Evolutionary conservation across 2,329 filamentous ascomycete species (phyloP).

Genomic region (Ascochyta koolunga): DNA sequence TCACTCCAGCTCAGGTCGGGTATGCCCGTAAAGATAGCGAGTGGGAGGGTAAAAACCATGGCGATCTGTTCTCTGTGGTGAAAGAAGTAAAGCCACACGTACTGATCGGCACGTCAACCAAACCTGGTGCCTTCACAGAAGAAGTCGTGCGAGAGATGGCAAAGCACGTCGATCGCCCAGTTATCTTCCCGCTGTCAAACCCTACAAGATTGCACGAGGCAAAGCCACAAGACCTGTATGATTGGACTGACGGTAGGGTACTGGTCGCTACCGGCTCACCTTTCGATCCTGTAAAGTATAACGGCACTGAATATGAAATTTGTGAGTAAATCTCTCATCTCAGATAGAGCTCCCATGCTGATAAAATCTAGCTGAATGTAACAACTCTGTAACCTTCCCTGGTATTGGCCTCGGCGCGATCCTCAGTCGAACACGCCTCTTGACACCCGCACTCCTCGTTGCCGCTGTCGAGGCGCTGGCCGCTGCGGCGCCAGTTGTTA

Average conservation of each 20-base stretch:
- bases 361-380: slow-evolving; percentile 73
- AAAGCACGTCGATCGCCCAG: slow-evolving; percentile 73
- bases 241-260: slow-evolving; percentile 79
- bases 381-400: slow-evolving; percentile 85
- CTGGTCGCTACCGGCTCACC: slow-evolving; percentile 85
- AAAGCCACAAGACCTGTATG: slow-evolving; percentile 73
- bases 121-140: slow-evolving; percentile 76
- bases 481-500: slow-evolving; percentile 71
- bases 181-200: slow-evolving; percentile 86
- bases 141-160: slow-evolving; percentile 78
- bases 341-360: not conserved
- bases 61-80: slow-evolving; percentile 70
- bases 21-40: slow-evolving; percentile 70
- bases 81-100: slow-evolving; percentile 77
- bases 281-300: slow-evolving; percentile 72
- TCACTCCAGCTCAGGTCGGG: slow-evolving; percentile 69
- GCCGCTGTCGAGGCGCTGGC: slow-evolving; percentile 78
- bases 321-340: slow-evolving; percentile 49
- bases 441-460: slow-evolving; percentile 82
- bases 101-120: slow-evolving; percentile 82
- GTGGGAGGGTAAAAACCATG: slow-evolving; percentile 65
- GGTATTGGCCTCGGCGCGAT: slow-evolving; percentile 83
- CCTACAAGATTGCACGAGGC: slow-evolving; percentile 86
- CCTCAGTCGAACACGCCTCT: slow-evolving; percentile 67
- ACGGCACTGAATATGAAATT: slow-evolving; percentile 61